These are phyloP conservation scores for Ogataea saltuana DNA, from an alignment of 805 yeast genomes.

Conservation along the genomic window DNA sequence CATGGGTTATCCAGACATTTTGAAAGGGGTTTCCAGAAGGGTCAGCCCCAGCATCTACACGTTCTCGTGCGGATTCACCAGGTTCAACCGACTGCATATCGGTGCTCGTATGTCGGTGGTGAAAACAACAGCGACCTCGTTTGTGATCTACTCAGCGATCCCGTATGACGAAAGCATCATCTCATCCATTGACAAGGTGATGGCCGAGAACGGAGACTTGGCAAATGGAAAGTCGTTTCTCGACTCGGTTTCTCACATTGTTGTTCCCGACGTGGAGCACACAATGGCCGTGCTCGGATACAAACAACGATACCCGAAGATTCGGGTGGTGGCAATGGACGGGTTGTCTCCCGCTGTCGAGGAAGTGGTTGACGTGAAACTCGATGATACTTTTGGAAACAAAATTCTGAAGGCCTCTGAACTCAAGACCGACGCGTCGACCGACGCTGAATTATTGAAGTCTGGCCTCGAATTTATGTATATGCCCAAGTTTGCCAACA, in stretches of 20 bases:
- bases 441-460: slow-evolving; percentile 20
- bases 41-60: slow-evolving; percentile 34
- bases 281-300: slow-evolving; percentile 61
- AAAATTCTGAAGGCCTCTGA: slow-evolving; percentile 34
- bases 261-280: slow-evolving; percentile 67
- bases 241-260: slow-evolving; percentile 46
- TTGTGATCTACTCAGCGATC: slow-evolving; percentile 58
- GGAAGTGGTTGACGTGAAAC: slow-evolving; percentile 40
- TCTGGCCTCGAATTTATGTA: slow-evolving; percentile 54
- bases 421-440: slow-evolving; percentile 38
- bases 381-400: slow-evolving; percentile 41
- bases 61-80: slow-evolving; percentile 39
- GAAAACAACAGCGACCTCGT: slow-evolving; percentile 29
- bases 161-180: slow-evolving; percentile 52
- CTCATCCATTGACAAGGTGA: slow-evolving; percentile 37
- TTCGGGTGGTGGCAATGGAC: slow-evolving; percentile 57
- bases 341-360: slow-evolving; percentile 39
- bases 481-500: slow-evolving; percentile 57
- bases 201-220: slow-evolving; percentile 28
- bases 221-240: slow-evolving; percentile 37
- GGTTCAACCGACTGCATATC: slow-evolving; percentile 32
- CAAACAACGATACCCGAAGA: slow-evolving; percentile 48
- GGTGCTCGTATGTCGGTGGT: slow-evolving; percentile 44
- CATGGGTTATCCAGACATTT: slow-evolving; percentile 43
- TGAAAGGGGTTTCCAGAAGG: slow-evolving; percentile 42